A percentile compares a stretch with the other conserved stretches of the same genome.
These are phyloP conservation scores for Candida tropicalis DNA, from an alignment of 1,139 yeast genomes.

Conservation along the genomic window DNA sequence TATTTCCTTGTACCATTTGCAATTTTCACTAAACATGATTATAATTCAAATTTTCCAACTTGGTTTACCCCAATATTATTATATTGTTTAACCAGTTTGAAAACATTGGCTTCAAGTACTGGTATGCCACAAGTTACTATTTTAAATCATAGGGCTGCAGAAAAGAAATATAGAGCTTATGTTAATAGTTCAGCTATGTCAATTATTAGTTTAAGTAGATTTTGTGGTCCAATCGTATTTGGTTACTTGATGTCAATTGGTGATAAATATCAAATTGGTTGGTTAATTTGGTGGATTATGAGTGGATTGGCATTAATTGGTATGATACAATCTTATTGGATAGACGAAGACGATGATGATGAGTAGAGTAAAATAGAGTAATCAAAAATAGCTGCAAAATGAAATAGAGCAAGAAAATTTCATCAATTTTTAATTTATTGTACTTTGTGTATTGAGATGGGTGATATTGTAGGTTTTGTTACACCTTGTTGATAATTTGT, in stretches of 20 bases:
- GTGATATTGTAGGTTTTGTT: too few species aligned
- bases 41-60: constrained; percentile 27
- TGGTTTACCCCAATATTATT: constrained; percentile 26
- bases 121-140: constrained; percentile 46
- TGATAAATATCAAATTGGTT: constrained; percentile 30
- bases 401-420: too few species aligned
- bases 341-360: constrained; percentile 13
- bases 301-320: constrained; percentile 14
- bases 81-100: constrained; percentile 20
- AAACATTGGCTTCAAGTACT: constrained; percentile 40
- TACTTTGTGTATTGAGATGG: too few species aligned
- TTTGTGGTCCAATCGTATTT: constrained; percentile 60
- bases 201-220: constrained; percentile 57
- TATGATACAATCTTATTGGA: constrained; percentile 16
- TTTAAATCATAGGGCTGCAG: constrained; percentile 52
- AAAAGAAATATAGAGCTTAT: constrained; percentile 51
- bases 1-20: constrained; percentile 54
- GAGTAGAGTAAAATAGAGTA: background rate
- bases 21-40: constrained; percentile 44
- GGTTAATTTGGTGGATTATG: constrained; percentile 16
- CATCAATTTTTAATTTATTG: too few species aligned
- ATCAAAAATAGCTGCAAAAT: background rate
- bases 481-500: too few species aligned
- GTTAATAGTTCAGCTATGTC: constrained; percentile 53
- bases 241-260: constrained; percentile 57